Conservation (phyloP, 179 eudicot species). For the Beta macrorhiza region DNA sequence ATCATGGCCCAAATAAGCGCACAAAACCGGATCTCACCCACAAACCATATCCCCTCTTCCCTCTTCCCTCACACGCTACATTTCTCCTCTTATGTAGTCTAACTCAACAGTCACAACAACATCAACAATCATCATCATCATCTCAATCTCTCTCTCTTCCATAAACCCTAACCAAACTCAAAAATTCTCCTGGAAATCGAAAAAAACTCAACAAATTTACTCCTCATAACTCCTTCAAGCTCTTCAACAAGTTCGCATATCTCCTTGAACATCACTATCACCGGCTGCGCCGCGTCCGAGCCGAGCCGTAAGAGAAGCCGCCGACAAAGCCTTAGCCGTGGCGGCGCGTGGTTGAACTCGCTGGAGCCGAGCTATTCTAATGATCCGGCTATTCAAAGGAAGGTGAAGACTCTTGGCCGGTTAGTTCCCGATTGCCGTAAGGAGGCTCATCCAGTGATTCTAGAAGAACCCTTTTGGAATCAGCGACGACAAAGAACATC, state of each 20-base stretch:
- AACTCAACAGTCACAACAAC: constrained; percentile 31
- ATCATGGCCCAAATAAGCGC: no score
- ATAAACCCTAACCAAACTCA: constrained; percentile 15
- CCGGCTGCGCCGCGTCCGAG: constrained; percentile 47
- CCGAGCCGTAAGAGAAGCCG: constrained; percentile 63
- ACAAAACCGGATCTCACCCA: no score
- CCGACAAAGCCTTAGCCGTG: constrained; percentile 64
- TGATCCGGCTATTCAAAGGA: constrained; percentile 59
- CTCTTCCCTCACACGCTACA: no score
- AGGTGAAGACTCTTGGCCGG: constrained; percentile 47
- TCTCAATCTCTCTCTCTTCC: constrained; percentile 17
- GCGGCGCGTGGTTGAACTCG: constrained; percentile 73
- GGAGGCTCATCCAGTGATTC: constrained; percentile 60
- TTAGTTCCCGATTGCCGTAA: constrained; percentile 86
- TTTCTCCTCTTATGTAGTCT: no score
- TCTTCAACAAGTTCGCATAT: constrained; percentile 53
- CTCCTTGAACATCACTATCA: constrained; percentile 29
- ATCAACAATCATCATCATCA: constrained; percentile 19
- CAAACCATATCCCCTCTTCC: no score
- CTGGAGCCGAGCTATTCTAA: constrained; percentile 89
- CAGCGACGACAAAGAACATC: no score
- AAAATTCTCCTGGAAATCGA: constrained; percentile 62
- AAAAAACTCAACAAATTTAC: constrained; percentile 62
- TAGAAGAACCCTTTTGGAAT: no score
- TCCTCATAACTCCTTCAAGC: constrained; percentile 68